Percentiles rank a stretch among this genome's conserved stretches.
These are phyloP conservation scores for Trichomonas gallinae DNA, from an alignment of 208 protist genomes.

Conservation along the genomic window DNA sequence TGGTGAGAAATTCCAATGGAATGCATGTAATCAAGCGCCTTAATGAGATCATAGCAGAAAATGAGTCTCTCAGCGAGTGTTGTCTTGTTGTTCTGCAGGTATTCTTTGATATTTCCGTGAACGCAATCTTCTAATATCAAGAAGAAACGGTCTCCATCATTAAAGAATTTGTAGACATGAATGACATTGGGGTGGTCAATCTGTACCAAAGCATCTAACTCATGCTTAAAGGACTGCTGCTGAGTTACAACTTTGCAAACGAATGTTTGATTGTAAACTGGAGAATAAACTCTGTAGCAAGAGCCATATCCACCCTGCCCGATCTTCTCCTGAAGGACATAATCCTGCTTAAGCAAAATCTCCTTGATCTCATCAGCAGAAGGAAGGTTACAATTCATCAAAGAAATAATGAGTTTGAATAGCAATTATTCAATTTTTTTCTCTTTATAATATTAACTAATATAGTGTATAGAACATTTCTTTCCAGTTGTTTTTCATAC, in stretches of 20 bases:
- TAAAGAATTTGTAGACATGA: not conserved
- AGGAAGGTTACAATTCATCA: too few species aligned
- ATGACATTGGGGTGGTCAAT: not conserved
- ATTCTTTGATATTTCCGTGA: not conserved
- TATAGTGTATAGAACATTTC: too few species aligned
- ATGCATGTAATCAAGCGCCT: constrained; percentile 32
- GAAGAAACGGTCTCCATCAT: not conserved
- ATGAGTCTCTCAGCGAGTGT: not conserved
- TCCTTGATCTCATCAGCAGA: too few species aligned
- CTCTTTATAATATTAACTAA: too few species aligned
- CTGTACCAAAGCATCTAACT: not conserved
- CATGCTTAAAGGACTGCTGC: not conserved
- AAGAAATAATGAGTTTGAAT: too few species aligned
- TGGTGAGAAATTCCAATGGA: constrained; percentile 31
- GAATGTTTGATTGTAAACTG: not conserved
- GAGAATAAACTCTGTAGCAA: not conserved
- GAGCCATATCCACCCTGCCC: not conserved
- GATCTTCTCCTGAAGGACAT: not conserved
- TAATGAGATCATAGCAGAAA: constrained; percentile 28
- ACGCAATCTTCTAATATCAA: not conserved
- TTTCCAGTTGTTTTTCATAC: too few species aligned
- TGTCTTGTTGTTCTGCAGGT: not conserved
- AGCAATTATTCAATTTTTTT: too few species aligned
- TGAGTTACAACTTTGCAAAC: not conserved
- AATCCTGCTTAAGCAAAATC: not conserved